phyloP scores from a whole-genome alignment of 176 grass and related monocot species.

The Juncus inflexus region DNA sequence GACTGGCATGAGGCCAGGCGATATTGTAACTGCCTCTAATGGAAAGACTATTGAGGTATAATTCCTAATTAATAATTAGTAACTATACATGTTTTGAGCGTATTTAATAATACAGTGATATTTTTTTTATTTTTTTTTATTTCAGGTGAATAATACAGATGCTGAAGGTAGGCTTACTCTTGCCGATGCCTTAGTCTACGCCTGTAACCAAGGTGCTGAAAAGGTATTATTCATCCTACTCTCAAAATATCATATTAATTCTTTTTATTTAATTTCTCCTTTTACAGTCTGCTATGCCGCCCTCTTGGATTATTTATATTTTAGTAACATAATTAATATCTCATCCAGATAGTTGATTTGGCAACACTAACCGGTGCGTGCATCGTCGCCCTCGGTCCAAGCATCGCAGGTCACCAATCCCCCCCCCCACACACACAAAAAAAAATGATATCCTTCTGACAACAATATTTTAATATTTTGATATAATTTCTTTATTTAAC shows the following conservation, averaged over 20 bases:
- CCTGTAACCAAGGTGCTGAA: slow-evolving; percentile 92
- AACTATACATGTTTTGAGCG: slow-evolving; percentile 6
- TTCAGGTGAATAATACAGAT: slow-evolving; percentile 98
- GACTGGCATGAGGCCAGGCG: slow-evolving; percentile 97
- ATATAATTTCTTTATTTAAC: not conserved
- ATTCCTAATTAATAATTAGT: slow-evolving; percentile 21
- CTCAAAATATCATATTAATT: not conserved
- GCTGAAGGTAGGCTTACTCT: slow-evolving; percentile 97
- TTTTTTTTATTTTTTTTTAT: not conserved
- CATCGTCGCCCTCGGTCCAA: slow-evolving; percentile 74
- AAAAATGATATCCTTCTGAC: not conserved
- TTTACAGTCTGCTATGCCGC: not conserved
- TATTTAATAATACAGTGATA: slow-evolving; percentile 7
- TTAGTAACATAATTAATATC: not conserved
- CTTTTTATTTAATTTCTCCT: not conserved
- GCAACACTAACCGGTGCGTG: slow-evolving; percentile 92
- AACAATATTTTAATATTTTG: not conserved
- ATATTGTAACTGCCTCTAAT: slow-evolving; percentile 94
- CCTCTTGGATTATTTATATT: not conserved
- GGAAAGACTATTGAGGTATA: slow-evolving; percentile 95
- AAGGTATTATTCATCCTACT: slow-evolving; percentile 49
- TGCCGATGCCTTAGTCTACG: slow-evolving; percentile 91
- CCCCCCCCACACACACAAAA: not conserved
- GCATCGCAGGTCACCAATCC: slow-evolving; percentile 60
- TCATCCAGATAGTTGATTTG: slow-evolving; percentile 79